Conservation (phyloP, 305 asterid genomes). For the Andrographis paniculata region DNA sequence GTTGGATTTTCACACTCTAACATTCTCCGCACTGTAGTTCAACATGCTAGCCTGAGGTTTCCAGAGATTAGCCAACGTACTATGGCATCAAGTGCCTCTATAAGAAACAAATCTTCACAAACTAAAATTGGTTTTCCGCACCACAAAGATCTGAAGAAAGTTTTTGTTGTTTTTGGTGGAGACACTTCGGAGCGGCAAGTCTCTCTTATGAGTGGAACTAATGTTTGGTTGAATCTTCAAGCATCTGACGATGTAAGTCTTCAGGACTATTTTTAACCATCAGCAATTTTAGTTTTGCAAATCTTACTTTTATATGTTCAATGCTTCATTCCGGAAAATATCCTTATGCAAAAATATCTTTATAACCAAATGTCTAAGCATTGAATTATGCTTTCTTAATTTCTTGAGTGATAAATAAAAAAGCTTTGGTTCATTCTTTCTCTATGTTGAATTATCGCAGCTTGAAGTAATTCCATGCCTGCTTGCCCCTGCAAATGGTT, state of each 20-base stretch:
- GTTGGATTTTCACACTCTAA: constrained; percentile 94
- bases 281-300: constrained; percentile 1
- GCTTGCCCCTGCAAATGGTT: constrained; percentile 51
- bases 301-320: constrained; percentile 11
- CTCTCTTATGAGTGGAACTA: constrained; percentile 95
- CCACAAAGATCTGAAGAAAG: constrained; percentile 34
- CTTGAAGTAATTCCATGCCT: constrained; percentile 81
- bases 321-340: constrained; percentile 1
- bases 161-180: constrained; percentile 82
- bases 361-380: neutral
- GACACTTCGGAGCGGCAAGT: constrained; percentile 93
- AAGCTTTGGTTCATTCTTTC: constrained; percentile 4
- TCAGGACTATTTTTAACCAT: neutral
- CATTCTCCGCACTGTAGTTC: constrained; percentile 68
- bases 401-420: constrained; percentile 1
- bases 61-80: constrained; percentile 40
- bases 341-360: constrained; percentile 8
- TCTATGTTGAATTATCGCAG: constrained; percentile 34
- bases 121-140: constrained; percentile 21
- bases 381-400: constrained; percentile 4
- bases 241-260: constrained; percentile 71
- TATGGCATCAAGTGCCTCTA: constrained; percentile 36
- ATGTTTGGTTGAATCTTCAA: constrained; percentile 87
- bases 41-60: constrained; percentile 80
- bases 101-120: constrained; percentile 30